A percentile compares a stretch with the other conserved stretches of the same genome.
Evolutionary conservation across 2,329 filamentous ascomycete genomes (phyloP).

Genomic region (Zymoseptoria brevis): DNA sequence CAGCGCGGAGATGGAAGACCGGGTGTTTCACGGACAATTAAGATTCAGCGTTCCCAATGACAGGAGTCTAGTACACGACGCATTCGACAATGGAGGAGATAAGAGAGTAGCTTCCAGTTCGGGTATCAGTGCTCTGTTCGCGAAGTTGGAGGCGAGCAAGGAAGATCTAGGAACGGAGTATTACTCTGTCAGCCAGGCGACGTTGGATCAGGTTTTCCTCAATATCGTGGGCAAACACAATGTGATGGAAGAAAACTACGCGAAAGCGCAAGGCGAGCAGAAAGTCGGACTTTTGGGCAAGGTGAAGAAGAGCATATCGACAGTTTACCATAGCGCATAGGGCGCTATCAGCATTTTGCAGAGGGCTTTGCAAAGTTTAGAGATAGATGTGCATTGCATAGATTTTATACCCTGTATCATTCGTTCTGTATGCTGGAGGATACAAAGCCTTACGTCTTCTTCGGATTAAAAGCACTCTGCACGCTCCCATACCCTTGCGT

Average conservation of each 20-base stretch:
- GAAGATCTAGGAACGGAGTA: constrained; percentile 65
- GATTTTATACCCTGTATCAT: background rate
- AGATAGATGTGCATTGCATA: background rate
- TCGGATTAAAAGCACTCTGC: constrained; percentile 31
- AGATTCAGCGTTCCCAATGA: constrained; percentile 65
- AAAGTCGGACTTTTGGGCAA: constrained; percentile 11
- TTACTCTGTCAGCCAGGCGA: constrained; percentile 80
- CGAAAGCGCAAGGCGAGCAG: constrained; percentile 12
- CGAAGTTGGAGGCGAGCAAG: constrained; percentile 64
- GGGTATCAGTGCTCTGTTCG: constrained; percentile 59
- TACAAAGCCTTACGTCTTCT: too few species aligned
- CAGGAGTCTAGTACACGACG: constrained; percentile 15
- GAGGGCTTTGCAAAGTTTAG: background rate
- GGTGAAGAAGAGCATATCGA: constrained; percentile 8
- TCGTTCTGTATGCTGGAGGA: too few species aligned
- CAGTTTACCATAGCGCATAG: constrained; percentile 17
- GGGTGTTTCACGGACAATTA: constrained; percentile 77
- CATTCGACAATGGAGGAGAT: constrained; percentile 9
- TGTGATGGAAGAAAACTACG: constrained; percentile 59
- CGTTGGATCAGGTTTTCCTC: constrained; percentile 84
- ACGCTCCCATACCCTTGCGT: constrained; percentile 43
- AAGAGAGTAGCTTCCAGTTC: constrained; percentile 8
- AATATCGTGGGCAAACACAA: constrained; percentile 74
- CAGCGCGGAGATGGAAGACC: constrained; percentile 59
- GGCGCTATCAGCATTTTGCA: background rate